Percentiles rank a stretch among this genome's conserved stretches.
phyloP scores from a whole-genome alignment of 2,329 filamentous ascomycete species.

The Corynespora cassiicola region DNA sequence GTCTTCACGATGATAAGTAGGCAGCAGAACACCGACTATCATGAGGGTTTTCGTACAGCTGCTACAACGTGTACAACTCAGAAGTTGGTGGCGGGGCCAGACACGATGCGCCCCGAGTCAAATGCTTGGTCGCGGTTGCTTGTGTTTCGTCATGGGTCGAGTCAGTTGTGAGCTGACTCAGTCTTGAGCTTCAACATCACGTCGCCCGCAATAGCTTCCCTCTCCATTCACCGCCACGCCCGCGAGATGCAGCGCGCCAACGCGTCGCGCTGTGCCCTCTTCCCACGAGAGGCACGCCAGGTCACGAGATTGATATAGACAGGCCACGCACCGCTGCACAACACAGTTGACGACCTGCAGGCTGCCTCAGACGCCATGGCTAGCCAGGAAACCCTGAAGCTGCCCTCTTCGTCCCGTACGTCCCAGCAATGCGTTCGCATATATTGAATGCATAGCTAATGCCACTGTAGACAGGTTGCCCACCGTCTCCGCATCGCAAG shows the following conservation, averaged over 20 bases:
- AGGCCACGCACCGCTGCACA: slow-evolving; percentile 5
- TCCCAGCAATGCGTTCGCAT: slow-evolving; percentile 4
- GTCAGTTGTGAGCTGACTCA: too few relatives aligned
- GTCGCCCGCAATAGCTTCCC: slow-evolving; percentile 7
- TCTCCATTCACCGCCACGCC: too few relatives aligned
- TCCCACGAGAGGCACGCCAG: slow-evolving; percentile 10
- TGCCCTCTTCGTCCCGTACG: slow-evolving; percentile 47
- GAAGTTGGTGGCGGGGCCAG: too few relatives aligned
- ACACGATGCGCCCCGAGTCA: slow-evolving; percentile 3
- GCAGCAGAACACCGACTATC: too few relatives aligned
- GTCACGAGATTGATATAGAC: slow-evolving; percentile 26
- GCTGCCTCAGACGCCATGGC: slow-evolving; percentile 33
- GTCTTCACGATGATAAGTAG: too few relatives aligned
- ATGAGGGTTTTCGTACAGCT: too few relatives aligned
- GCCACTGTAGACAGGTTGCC: slow-evolving; percentile 70
- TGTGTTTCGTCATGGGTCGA: not conserved
- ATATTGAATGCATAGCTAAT: slow-evolving; percentile 26
- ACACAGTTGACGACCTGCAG: slow-evolving; percentile 4
- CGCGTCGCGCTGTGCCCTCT: slow-evolving; percentile 22
- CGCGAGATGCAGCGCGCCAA: too few relatives aligned
- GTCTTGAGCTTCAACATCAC: slow-evolving; percentile 9
- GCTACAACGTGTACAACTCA: too few relatives aligned
- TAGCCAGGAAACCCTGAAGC: slow-evolving; percentile 29
- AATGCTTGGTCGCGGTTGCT: too few relatives aligned
- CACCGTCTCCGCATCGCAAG: slow-evolving; percentile 77